A percentile compares a stretch with the other conserved stretches of the same genome.
Evolutionary conservation across 306 rosid species (phyloP).

Genomic region (Dryas drummondii): DNA sequence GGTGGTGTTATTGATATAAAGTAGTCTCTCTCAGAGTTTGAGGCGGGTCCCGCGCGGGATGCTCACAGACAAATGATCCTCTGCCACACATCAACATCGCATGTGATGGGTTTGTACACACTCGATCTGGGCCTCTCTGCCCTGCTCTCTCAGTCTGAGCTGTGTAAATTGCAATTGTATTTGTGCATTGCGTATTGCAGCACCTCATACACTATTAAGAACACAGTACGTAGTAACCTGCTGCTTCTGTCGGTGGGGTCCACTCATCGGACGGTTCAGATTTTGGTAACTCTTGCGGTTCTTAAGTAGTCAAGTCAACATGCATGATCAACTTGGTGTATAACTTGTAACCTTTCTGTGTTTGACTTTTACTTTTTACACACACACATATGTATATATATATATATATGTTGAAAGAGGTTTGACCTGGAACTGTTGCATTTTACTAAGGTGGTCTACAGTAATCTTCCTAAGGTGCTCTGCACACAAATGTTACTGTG

Average conservation of each 20-base stretch:
- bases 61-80: conserved; percentile 11
- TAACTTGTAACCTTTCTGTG: not conserved
- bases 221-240: not conserved
- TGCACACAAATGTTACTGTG: no score
- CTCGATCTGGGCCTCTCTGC: not conserved
- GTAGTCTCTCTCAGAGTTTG: not conserved
- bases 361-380: conserved; percentile 4
- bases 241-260: not conserved
- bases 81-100: conserved; percentile 42
- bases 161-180: not conserved
- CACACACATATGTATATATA: no score
- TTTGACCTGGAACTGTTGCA: not conserved
- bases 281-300: not conserved
- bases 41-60: not conserved
- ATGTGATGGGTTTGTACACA: conserved; percentile 38
- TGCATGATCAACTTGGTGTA: not conserved
- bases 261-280: conserved; percentile 1
- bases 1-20: not conserved
- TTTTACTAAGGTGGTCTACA: not conserved
- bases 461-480: no score
- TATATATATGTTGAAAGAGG: not conserved
- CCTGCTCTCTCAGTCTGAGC: not conserved
- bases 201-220: not conserved
- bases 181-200: not conserved
- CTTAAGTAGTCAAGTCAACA: conserved; percentile 1